Evolutionary conservation across 2,329 filamentous ascomycete genomes (phyloP), one percentile per base, ranked within the genome.

Genomic region (Pseudogymnoascus sp.): DNA sequence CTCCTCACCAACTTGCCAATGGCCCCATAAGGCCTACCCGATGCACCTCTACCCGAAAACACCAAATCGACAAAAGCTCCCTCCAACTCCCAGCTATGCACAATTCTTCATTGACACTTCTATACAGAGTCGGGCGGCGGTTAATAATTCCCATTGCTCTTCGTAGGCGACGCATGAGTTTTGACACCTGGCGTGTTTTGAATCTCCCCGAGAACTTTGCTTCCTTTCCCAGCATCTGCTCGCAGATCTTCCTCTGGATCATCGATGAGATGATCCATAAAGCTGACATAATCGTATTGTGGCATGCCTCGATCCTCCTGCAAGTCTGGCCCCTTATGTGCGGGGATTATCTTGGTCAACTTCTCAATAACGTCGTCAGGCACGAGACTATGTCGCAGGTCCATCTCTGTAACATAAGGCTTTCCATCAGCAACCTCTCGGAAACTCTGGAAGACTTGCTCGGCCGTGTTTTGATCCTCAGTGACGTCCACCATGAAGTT

Each of bases 401-500:
- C 95, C 80, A 99, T 89, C 78, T 99, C 95, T 4, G 95, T 99
- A 42, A 99, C 95, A 75, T 99, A 99, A 10, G 93, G 93, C 81
- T 99, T 99, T 68, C 95, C 95, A 78, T 99, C 95, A 16, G 95
- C 95, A 53, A 99, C 95, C 77, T 99, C 95, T 64, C 88, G 87
- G 84, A 99, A 99, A 67, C 90, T 96, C 78, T 99, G 93, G 80
- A 95, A 97, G 4, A 99, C 95, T 76, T 99, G 95, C 77, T 97
- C 95, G 11, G 95, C 95, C 3, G 93, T 97, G 75, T 99, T 97
- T 78, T 99, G 95, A 73, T 99, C 95, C 77, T 99, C 95, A 11
- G 95, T 99, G 60, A 97, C 95, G 70, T 96, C 91, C 59, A 99
- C 95, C 95, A 99, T 99, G 82, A 99, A 99, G 40, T 91, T 88